Conservation (phyloP, 768 basidiomycete genomes). For the Inosperma sp. region DNA sequence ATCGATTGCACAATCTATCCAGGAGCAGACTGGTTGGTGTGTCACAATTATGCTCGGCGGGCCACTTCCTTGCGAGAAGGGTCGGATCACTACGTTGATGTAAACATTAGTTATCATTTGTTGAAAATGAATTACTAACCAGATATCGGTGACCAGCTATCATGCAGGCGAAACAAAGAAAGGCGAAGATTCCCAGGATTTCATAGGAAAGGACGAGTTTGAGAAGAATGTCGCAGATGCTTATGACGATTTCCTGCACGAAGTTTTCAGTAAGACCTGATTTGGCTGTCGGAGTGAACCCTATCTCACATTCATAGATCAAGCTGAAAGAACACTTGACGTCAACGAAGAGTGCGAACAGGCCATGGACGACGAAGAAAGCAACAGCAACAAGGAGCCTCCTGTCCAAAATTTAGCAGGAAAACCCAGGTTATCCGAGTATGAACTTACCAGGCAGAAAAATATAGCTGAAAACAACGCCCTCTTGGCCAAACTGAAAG, state of each 20-base stretch:
- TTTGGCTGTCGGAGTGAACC: too few species aligned
- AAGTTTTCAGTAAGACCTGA: not conserved
- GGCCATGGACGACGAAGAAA: too few species aligned
- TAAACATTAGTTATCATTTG: not conserved
- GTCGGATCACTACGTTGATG: not conserved
- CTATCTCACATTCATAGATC: not conserved
- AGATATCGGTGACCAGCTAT: not conserved
- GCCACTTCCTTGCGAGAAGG: not conserved
- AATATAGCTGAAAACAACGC: too few species aligned
- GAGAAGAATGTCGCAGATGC: not conserved
- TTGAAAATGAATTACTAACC: not conserved
- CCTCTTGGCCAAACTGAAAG: too few species aligned
- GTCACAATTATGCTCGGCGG: not conserved
- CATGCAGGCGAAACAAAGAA: not conserved
- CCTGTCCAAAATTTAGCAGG: too few species aligned
- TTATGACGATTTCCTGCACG: conserved; percentile 1
- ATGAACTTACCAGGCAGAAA: too few species aligned
- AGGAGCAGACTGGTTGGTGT: not conserved
- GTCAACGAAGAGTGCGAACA: too few species aligned
- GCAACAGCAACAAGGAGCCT: too few species aligned
- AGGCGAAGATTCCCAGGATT: not conserved
- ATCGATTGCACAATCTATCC: not conserved
- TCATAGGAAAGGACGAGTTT: not conserved
- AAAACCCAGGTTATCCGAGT: too few species aligned
- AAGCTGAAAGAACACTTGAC: too few species aligned